Base-by-base conservation (phyloP, 441 rosid genomes). In the Populus hybrid region DNA sequence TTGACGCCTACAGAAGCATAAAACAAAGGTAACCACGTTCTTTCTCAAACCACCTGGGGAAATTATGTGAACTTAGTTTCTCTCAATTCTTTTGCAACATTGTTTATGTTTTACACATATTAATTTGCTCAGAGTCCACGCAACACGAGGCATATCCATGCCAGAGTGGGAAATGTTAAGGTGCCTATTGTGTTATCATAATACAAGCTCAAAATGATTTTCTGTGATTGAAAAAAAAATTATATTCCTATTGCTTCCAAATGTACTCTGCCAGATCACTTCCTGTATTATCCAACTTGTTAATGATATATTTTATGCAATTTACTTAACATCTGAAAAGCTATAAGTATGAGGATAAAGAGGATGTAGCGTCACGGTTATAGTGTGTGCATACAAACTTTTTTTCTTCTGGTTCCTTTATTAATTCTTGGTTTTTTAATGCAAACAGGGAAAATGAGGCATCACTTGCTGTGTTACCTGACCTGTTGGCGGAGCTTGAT, bases 391-490 rank as follows among this genome's bases (percentile, higher is more conserved):
- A 3, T 18, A 16, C 5, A 26, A 63, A 9, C 35, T 74, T 29
- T 61, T 6, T 56, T 24, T 16, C 69, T 72, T 76, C 50, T 66
- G 24, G 59, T 72, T 68, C 33, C 40, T 69, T 65, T 38, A 26
- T 31, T 64, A 38, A 67, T 77, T 68, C 35, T 69, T 50, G 73
- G 63, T 76, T 80, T 64, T 29, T 50, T n/a, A 73, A 80, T 76
- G 61, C 80, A 73, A 69, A 45, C 86, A 96, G 99, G 89, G 99
- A 96, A 87, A 96, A 96, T 85, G 99, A 96, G 86, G 99, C 98
- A 3, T 96, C 98, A 69, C 98, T 96, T 82, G 92, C 98, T 82
- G 99, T 96, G 81, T 89, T 96, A 79, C 93, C 99, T 61, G 98
- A 93, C 83, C 86, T 96, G 74, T 80, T 96, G 66, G 76, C 84